A percentile compares a stretch with the other conserved stretches of the same genome.
phyloP scores from a whole-genome alignment of 768 basidiomycete genomes.

The Tricholoma sp. region DNA sequence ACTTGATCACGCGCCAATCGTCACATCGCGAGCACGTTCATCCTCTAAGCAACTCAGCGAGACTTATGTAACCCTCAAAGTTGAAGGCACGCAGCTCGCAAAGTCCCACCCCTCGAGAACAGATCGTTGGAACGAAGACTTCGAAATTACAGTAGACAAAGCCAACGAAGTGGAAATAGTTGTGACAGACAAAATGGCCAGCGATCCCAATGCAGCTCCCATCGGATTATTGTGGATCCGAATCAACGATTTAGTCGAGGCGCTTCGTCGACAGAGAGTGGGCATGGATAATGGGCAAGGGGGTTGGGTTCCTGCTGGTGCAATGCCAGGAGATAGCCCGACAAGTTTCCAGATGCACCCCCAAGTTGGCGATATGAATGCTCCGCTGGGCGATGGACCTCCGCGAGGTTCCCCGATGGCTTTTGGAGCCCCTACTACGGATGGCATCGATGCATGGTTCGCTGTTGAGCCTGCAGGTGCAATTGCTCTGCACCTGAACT shows the following conservation, averaged over 20 bases:
- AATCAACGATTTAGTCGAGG: conserved; percentile 91
- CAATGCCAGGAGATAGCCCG: conserved; percentile 65
- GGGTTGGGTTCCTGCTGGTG: conserved; percentile 94
- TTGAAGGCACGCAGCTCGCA: conserved; percentile 92
- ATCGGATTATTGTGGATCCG: conserved; percentile 95
- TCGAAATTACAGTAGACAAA: conserved; percentile 95
- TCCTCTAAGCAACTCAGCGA: conserved; percentile 78
- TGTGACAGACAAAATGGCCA: conserved; percentile 87
- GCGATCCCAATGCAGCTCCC: conserved; percentile 75
- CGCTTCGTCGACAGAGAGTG: conserved; percentile 87
- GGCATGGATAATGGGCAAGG: conserved; percentile 81
- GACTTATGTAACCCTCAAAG: conserved; percentile 90
- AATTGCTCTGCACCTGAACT: conserved; percentile 81
- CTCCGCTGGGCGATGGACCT: conserved; percentile 41
- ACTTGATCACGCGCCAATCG: conserved; percentile 87
- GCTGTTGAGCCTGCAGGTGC: conserved; percentile 97
- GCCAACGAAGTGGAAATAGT: conserved; percentile 98
- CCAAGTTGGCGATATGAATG: conserved; percentile 39
- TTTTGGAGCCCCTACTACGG: conserved; percentile 37
- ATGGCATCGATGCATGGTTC: conserved; percentile 97
- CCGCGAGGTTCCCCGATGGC: conserved; percentile 32
- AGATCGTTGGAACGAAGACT: conserved; percentile 97
- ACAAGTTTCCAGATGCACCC: conserved; percentile 25
- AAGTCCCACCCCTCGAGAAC: conserved; percentile 90
- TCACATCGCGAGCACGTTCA: conserved; percentile 58